These are phyloP conservation scores for Centella asiatica DNA, from an alignment of 129 eudicot genomes.

Conservation along the genomic window DNA sequence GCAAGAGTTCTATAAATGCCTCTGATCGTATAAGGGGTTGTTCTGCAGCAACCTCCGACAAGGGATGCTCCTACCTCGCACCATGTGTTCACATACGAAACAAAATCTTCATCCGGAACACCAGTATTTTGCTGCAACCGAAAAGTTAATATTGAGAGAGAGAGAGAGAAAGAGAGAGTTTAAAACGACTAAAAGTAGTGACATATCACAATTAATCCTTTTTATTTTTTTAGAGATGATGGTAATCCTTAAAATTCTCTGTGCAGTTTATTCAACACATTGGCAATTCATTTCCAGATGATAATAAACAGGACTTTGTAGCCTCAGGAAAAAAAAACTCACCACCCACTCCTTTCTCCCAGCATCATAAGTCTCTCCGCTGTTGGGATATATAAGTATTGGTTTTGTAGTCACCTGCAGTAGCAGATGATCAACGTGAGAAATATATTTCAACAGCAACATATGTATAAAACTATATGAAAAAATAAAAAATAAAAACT, in stretches of 20 bases:
- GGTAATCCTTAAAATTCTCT: too few relatives aligned
- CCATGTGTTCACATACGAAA: constrained; percentile 83
- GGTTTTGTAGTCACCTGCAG: constrained; percentile 76
- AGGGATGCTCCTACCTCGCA: constrained; percentile 87
- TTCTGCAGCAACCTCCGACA: constrained; percentile 95
- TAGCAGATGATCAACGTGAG: not conserved
- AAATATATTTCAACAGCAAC: constrained; percentile 6
- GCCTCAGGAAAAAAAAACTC: constrained; percentile 26
- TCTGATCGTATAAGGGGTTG: constrained; percentile 73
- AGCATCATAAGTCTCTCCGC: constrained; percentile 92
- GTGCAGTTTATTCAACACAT: too few relatives aligned
- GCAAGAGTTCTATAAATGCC: constrained; percentile 51
- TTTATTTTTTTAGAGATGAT: too few relatives aligned
- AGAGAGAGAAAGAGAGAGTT: too few relatives aligned
- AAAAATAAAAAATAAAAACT: not conserved
- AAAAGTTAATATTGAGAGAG: too few relatives aligned
- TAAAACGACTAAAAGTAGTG: too few relatives aligned
- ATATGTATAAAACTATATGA: not conserved
- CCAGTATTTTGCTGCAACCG: constrained; percentile 70
- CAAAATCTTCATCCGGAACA: constrained; percentile 78
- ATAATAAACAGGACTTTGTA: not conserved
- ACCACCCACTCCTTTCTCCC: constrained; percentile 89
- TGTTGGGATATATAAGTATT: constrained; percentile 83
- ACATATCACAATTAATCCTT: too few relatives aligned
- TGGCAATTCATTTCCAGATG: not conserved